phyloP scores from a whole-genome alignment of 139 green algal genomes.

The Haematococcus lacustris region DNA sequence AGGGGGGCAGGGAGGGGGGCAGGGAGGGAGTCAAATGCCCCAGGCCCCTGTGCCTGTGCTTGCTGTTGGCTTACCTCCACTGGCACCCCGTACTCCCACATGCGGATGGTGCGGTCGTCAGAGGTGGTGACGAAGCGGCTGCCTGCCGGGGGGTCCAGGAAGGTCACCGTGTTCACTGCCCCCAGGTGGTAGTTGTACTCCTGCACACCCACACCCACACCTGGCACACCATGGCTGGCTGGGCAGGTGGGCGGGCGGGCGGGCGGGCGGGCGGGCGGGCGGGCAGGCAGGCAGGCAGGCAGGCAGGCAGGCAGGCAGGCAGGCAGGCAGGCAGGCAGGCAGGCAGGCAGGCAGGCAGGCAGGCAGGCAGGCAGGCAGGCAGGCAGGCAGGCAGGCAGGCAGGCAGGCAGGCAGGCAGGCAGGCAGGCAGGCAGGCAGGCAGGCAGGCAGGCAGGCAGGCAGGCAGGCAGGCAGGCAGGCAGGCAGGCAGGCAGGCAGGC shows the following conservation, averaged over 20 bases:
- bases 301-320: no score
- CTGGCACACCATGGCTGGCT: no score
- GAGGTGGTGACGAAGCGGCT: conserved; percentile 75
- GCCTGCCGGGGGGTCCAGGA: conserved; percentile 78
- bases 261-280: no score
- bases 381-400: neutral
- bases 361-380: neutral
- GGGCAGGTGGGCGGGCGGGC: no score
- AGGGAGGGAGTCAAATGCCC: no score
- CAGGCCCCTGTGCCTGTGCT: no score
- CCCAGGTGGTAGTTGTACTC: conserved; percentile 97
- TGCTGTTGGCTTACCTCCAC: conserved; percentile 64
- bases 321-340: conserved; percentile 1
- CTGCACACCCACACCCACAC: no score
- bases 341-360: neutral
- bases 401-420: neutral
- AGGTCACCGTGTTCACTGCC: conserved; percentile 96
- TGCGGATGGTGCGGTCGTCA: conserved; percentile 95
- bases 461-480: neutral
- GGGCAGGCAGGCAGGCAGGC: no score
- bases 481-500: neutral
- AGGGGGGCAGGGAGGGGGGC: no score
- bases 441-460: neutral
- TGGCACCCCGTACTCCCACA: conserved; percentile 98
- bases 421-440: neutral